phyloP scores from a whole-genome alignment of 2,329 filamentous ascomycete genomes.

The Clonostachys solani region DNA sequence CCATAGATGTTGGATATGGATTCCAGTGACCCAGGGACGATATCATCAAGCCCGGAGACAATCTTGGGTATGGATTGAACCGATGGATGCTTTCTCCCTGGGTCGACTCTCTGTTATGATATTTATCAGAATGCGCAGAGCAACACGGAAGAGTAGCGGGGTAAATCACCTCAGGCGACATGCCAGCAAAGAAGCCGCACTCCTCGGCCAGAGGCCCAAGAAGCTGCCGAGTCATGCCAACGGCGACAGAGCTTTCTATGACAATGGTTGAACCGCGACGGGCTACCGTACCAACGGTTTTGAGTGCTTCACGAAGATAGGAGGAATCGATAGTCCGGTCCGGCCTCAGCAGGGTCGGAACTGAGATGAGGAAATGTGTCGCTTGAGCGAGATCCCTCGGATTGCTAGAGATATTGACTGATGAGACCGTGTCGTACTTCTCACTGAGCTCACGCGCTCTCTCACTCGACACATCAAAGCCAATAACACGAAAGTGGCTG shows the following conservation, averaged over 20 bases:
- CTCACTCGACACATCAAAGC: slow-evolving; percentile 39
- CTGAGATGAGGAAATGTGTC: slow-evolving; percentile 48
- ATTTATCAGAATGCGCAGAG: background rate
- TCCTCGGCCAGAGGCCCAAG: slow-evolving; percentile 37
- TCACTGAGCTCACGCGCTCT: slow-evolving; percentile 26
- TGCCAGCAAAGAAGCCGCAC: slow-evolving; percentile 38
- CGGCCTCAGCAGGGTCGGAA: slow-evolving; percentile 43
- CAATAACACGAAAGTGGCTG: slow-evolving; percentile 32
- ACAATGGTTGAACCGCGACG: slow-evolving; percentile 40
- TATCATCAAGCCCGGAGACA: slow-evolving; percentile 44
- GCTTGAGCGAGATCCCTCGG: slow-evolving; percentile 30
- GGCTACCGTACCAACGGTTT: slow-evolving; percentile 31
- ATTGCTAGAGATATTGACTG: slow-evolving; percentile 29
- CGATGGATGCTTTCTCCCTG: slow-evolving; percentile 35
- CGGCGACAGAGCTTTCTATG: slow-evolving; percentile 48
- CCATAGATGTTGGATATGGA: slow-evolving; percentile 39
- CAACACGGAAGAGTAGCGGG: background rate
- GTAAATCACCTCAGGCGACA: slow-evolving; percentile 37
- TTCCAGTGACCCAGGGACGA: slow-evolving; percentile 36
- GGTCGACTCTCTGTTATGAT: slow-evolving; percentile 31
- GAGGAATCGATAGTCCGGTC: slow-evolving; percentile 43
- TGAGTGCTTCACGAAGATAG: slow-evolving; percentile 37
- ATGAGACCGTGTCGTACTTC: slow-evolving; percentile 16
- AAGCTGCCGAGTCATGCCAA: slow-evolving; percentile 48
- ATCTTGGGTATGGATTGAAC: slow-evolving; percentile 44